Evolutionary conservation across 2,329 filamentous ascomycete species (phyloP).

Genomic region (Calonectria pseudoturangicola): DNA sequence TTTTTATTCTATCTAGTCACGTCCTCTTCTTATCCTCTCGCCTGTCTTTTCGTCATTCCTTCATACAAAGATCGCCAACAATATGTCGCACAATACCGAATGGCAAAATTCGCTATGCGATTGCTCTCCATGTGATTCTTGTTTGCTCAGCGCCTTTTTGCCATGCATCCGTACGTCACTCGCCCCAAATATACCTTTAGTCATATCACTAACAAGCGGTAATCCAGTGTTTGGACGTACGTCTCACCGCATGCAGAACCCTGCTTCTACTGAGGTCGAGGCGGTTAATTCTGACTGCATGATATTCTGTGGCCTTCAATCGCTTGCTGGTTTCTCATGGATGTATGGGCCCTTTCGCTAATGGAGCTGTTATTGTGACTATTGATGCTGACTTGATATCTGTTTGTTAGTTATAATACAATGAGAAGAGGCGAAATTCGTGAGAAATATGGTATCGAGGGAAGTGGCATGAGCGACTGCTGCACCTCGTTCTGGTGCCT

Average conservation of each 20-base stretch:
- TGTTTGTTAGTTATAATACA: background rate
- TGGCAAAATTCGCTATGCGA: conserved; percentile 7
- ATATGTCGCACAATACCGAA: background rate
- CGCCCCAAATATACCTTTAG: background rate
- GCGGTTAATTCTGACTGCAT: background rate
- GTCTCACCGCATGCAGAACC: background rate
- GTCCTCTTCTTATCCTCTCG: too few relatives aligned
- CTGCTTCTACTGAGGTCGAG: background rate
- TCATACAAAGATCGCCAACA: background rate
- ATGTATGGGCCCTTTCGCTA: background rate
- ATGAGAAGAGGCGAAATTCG: conserved; percentile 25
- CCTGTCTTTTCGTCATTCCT: background rate
- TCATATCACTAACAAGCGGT: background rate
- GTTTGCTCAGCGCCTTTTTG: conserved; percentile 9
- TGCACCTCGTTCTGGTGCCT: conserved; percentile 38
- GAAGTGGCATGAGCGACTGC: conserved; percentile 35
- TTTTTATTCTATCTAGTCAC: too few relatives aligned
- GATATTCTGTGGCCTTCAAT: background rate
- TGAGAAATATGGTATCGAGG: conserved; percentile 35
- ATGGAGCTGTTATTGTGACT: background rate
- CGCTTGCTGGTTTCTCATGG: background rate
- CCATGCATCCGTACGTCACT: conserved; percentile 9
- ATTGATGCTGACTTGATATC: background rate
- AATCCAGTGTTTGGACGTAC: background rate
- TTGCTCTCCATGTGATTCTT: conserved; percentile 3